A percentile compares a stretch with the other conserved stretches of the same genome.
phyloP scores from a whole-genome alignment of 2,329 filamentous ascomycete species.

The Trichoderma asperellum region DNA sequence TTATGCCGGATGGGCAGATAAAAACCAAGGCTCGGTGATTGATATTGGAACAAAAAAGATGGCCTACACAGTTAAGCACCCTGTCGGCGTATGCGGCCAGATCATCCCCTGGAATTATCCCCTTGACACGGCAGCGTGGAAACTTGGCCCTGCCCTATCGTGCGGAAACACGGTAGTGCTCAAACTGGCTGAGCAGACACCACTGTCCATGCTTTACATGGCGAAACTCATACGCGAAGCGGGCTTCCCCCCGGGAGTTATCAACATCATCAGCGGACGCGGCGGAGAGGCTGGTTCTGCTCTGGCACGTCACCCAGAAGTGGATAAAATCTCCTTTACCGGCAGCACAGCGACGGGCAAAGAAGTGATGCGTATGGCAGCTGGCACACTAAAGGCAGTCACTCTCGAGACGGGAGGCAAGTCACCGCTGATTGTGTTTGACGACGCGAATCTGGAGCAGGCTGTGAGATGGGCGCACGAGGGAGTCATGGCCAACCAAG shows the following conservation, averaged over 20 bases:
- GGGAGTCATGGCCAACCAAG: constrained; percentile 59
- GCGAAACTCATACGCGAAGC: constrained; percentile 67
- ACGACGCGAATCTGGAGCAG: constrained; percentile 64
- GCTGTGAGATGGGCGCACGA: constrained; percentile 56
- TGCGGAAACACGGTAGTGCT: constrained; percentile 63
- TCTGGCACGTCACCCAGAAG: constrained; percentile 63
- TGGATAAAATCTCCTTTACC: constrained; percentile 76
- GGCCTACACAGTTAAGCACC: constrained; percentile 76
- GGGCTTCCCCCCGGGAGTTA: constrained; percentile 72
- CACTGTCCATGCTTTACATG: constrained; percentile 63
- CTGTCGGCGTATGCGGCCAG: constrained; percentile 74
- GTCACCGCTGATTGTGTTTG: constrained; percentile 62
- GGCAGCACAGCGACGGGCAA: constrained; percentile 69
- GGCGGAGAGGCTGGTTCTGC: constrained; percentile 67
- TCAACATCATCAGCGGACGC: constrained; percentile 72
- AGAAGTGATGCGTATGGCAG: constrained; percentile 71
- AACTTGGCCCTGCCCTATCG: constrained; percentile 60
- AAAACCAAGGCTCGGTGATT: constrained; percentile 78
- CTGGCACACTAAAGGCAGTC: constrained; percentile 61
- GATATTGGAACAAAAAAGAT: constrained; percentile 71
- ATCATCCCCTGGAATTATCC: constrained; percentile 87
- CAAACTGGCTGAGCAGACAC: constrained; percentile 65
- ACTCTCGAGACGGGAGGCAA: constrained; percentile 66
- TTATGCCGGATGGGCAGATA: constrained; percentile 80
- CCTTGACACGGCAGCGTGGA: constrained; percentile 66